Conservation (phyloP, 164 flowering plant species). For the Annona squamosa region DNA sequence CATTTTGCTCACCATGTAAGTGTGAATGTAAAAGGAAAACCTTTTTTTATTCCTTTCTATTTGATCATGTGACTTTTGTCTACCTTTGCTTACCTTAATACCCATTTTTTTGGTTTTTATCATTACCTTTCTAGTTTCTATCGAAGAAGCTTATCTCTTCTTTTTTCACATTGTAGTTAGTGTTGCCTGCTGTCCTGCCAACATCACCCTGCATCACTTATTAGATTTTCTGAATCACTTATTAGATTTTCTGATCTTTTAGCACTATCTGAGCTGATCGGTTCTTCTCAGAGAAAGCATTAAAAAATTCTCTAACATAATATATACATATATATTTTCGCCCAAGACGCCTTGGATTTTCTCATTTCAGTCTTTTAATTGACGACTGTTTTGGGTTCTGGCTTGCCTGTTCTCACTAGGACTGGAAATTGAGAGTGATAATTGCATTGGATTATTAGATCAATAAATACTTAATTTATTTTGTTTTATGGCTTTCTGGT, state of each 20-base stretch:
- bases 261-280: too few relatives aligned
- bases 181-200: too few relatives aligned
- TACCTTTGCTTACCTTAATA: too few relatives aligned
- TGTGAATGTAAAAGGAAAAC: neutral
- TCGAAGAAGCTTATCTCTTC: neutral
- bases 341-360: neutral
- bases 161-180: too few relatives aligned
- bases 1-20: neutral
- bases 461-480: neutral
- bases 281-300: too few relatives aligned
- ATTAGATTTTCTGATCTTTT: too few relatives aligned
- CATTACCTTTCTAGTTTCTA: neutral
- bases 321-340: neutral
- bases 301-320: too few relatives aligned
- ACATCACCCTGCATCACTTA: too few relatives aligned
- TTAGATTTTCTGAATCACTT: too few relatives aligned
- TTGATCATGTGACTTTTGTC: too few relatives aligned
- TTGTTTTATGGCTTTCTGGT: neutral
- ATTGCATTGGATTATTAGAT: neutral
- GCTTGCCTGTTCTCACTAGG: neutral
- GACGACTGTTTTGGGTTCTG: neutral
- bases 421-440: neutral
- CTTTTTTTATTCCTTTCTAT: too few relatives aligned
- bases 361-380: neutral
- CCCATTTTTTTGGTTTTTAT: neutral